Evolutionary conservation across 129 eudicot species (phyloP).

Genomic region (Calendula officinalis): DNA sequence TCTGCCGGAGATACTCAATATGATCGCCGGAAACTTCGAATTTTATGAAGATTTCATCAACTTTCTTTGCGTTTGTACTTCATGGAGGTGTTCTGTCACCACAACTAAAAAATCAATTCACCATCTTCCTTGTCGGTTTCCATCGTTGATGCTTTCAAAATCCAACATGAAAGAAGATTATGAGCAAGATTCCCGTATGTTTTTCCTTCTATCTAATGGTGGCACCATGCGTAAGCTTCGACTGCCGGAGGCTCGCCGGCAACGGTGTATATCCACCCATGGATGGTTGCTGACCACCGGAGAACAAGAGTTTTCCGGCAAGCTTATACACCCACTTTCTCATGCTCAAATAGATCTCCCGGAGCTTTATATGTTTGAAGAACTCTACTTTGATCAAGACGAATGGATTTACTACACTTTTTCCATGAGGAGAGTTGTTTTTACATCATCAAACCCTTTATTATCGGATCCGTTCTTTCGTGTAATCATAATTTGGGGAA

Average conservation of each 20-base stretch:
- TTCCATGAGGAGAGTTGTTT: conserved; percentile 20
- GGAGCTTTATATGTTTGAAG: conserved; percentile 21
- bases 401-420: conserved; percentile 21
- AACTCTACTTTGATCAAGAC: conserved; percentile 12
- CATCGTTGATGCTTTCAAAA: conserved; percentile 27
- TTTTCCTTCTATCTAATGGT: conserved; percentile 21
- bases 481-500: conserved; percentile 28
- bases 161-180: not conserved
- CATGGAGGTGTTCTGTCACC: conserved; percentile 24
- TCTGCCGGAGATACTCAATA: conserved; percentile 29
- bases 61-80: conserved; percentile 30
- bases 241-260: conserved; percentile 23
- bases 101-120: conserved; percentile 1
- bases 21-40: conserved; percentile 11
- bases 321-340: conserved; percentile 21
- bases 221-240: conserved; percentile 15
- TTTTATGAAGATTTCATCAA: conserved; percentile 30
- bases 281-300: conserved; percentile 29
- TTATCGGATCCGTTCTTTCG: conserved; percentile 16
- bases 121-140: conserved; percentile 25
- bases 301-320: conserved; percentile 19
- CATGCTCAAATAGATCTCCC: conserved; percentile 25
- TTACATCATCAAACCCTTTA: conserved; percentile 23
- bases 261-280: conserved; percentile 23
- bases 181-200: not conserved